phyloP scores from a whole-genome alignment of 805 yeast genomes.

The Blastobotrys terrestris region DNA sequence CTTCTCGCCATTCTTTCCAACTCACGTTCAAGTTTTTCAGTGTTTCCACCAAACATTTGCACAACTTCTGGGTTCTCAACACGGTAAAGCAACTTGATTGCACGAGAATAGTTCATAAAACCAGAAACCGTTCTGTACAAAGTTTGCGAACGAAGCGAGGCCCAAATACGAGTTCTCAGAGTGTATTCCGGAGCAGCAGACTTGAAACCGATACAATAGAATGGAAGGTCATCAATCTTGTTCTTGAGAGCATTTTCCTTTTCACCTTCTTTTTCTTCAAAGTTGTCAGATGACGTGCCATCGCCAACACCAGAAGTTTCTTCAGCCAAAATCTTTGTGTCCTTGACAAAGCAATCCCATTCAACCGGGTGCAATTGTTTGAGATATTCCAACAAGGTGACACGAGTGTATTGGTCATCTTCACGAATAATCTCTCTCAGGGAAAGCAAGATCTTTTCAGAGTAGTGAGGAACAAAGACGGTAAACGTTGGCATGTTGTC shows the following conservation, averaged over 20 bases:
- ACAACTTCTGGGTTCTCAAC: conserved; percentile 40
- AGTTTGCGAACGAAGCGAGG: conserved; percentile 78
- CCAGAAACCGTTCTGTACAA: conserved; percentile 79
- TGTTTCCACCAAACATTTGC: conserved; percentile 98
- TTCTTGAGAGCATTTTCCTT: conserved; percentile 11
- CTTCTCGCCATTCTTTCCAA: conserved; percentile 76
- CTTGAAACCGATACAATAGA: conserved; percentile 66
- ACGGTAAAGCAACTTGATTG: conserved; percentile 60
- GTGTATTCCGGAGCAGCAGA: conserved; percentile 56
- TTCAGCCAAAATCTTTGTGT: conserved; percentile 43
- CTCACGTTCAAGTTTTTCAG: conserved; percentile 93
- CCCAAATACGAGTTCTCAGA: conserved; percentile 78
- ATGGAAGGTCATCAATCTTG: conserved; percentile 58
- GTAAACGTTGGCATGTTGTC: conserved; percentile 74
- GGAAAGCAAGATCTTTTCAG: conserved; percentile 72
- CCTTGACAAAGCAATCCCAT: conserved; percentile 76
- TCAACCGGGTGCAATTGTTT: conserved; percentile 66
- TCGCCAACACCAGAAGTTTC: conserved; percentile 6
- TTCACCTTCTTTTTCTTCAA: conserved; percentile 3
- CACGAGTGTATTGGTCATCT: conserved; percentile 56
- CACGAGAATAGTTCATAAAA: conserved; percentile 69
- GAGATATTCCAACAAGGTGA: conserved; percentile 71
- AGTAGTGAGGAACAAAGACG: conserved; percentile 80
- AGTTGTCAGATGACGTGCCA: background rate
- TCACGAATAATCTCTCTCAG: conserved; percentile 71